A percentile compares a stretch with the other conserved stretches of the same genome.
Evolutionary conservation across 768 basidiomycete species (phyloP).

Genomic region (Suillus cothurnatus): DNA sequence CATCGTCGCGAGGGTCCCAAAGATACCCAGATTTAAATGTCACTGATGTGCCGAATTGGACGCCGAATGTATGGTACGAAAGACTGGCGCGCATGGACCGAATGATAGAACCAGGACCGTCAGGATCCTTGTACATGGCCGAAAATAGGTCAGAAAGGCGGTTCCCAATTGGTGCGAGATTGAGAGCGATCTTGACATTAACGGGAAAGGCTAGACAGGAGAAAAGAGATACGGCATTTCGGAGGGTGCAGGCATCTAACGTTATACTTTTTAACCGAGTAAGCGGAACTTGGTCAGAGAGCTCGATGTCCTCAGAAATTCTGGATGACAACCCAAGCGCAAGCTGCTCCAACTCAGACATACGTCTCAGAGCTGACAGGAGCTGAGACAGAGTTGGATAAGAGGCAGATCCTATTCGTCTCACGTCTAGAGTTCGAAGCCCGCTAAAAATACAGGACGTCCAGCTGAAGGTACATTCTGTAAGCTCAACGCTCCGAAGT

Average conservation of each 20-base stretch:
- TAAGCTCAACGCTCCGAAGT: constrained; percentile 40
- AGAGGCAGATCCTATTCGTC: background rate
- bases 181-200: background rate
- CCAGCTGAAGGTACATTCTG: constrained; percentile 37
- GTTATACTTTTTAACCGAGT: background rate
- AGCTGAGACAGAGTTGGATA: background rate
- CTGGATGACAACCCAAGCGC: constrained; percentile 4
- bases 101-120: background rate
- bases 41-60: background rate
- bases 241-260: background rate
- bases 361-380: background rate
- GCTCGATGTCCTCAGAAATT: constrained; percentile 6
- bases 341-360: background rate
- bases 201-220: background rate
- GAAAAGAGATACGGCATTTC: background rate
- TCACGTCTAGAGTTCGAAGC: constrained; percentile 20
- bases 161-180: background rate
- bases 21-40: background rate
- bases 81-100: background rate
- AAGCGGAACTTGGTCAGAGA: background rate
- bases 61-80: background rate
- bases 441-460: constrained; percentile 36
- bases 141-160: background rate
- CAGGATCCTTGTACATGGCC: background rate
- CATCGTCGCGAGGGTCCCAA: background rate